Evolutionary conservation across 1,284 basidiomycete genomes (phyloP), one percentile per base, ranked within the genome.

Genomic region (Microbotryomycetes sp.): DNA sequence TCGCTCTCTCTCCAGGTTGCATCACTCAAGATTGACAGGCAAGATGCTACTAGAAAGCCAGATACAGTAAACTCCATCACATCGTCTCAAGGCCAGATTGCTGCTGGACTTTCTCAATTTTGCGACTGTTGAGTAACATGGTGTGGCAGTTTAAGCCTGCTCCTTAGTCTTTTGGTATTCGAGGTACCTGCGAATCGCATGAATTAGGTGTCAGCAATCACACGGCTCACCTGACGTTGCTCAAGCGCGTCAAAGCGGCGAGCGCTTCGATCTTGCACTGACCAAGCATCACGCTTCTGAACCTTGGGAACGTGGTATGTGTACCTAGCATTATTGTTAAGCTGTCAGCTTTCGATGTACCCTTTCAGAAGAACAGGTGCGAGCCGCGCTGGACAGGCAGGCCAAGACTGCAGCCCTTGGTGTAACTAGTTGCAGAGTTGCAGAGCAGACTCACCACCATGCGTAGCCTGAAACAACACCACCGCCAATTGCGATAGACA

Each of bases 401-500:
- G 47, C 15, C 25, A 2, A 4, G 2, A 12, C 19, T 31, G 32
- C 6, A 3, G 2, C 47, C 42, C 47, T 2, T 12, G n/a, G 25
- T 3, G 30, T n/a, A 15, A 3, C 16, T 1, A 3, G 4, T 45
- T 6, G 3, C 4, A 49, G 25, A 29, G 15, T 22, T 16, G 25
- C 3, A 14, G 32, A 22, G 28, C n/a, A 30, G 19, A 59, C 56
- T 47, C 19, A 64, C 65, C 64, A 63, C 49, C 48, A 63, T 22
- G 58, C 26, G 62, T 63, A 63, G 7, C 62, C 62, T 7, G 49
- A 2, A 16, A 64, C 62, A 31, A 62, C 12, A 23, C 65, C 65
- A 23, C 65, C 65, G n/a, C 59, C 62, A 26, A 62, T 59, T 42
- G 62, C 65, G 56, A 66, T 59, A 42, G 57, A 52, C 47, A 66